Percentiles rank a stretch among this genome's conserved stretches.
These are phyloP conservation scores for Gossypium gossypioides DNA, from an alignment of 441 rosid genomes.

Conservation along the genomic window DNA sequence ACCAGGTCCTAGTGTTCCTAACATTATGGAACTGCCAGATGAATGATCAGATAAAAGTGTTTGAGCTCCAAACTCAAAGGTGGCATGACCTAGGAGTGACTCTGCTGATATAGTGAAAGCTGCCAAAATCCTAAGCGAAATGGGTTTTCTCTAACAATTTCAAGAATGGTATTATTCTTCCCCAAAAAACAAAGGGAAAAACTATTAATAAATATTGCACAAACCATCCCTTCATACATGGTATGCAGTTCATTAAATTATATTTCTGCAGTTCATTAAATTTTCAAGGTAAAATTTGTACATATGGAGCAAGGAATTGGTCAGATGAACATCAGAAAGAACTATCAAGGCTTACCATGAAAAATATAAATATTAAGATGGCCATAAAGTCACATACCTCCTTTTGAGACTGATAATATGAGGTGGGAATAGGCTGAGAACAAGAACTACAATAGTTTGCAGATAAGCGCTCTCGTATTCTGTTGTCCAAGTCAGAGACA, in stretches of 20 bases:
- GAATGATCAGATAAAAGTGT: neutral
- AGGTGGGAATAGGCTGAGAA: slow-evolving; percentile 53
- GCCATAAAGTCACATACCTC: slow-evolving; percentile 43
- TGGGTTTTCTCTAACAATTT: neutral
- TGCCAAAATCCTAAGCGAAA: neutral
- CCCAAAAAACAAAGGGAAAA: neutral
- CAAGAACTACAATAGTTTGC: slow-evolving; percentile 66
- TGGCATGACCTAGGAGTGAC: neutral
- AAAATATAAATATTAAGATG: neutral
- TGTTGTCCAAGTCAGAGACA: slow-evolving; percentile 66
- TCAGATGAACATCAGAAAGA: neutral
- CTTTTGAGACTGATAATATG: slow-evolving; percentile 72
- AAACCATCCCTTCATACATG: neutral
- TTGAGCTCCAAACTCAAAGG: neutral
- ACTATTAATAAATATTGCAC: neutral
- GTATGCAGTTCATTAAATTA: neutral
- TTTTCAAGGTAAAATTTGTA: neutral
- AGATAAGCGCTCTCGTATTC: slow-evolving; percentile 71
- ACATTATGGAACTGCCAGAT: neutral
- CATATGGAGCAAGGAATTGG: neutral
- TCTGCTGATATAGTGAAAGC: neutral
- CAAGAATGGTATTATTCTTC: neutral
- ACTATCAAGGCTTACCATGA: neutral
- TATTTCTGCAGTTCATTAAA: neutral
- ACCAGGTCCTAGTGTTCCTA: neutral